Evolutionary conservation across 164 flowering plant species (phyloP).

Genomic region (Buxus sempervirens): DNA sequence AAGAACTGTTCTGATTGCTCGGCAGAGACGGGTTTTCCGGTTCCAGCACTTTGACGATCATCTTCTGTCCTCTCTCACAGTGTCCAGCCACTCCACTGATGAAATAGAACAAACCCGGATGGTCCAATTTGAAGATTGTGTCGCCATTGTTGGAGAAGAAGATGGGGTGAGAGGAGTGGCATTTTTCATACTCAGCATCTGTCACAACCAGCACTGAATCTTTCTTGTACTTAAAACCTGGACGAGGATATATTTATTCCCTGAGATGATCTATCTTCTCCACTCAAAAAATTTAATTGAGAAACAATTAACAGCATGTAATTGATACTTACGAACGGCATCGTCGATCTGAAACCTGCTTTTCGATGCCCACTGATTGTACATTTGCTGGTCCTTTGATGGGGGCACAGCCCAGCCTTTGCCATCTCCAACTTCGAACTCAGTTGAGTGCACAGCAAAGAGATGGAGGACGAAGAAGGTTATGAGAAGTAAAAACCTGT

Average conservation of each 20-base stretch:
- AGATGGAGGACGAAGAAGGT: not conserved
- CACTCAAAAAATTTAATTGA: too few species aligned
- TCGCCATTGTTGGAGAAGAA: conserved; percentile 60
- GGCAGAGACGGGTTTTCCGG: conserved; percentile 13
- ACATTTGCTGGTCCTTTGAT: conserved; percentile 21
- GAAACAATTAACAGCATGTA: too few species aligned
- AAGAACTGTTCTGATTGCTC: not conserved
- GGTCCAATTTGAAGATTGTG: conserved; percentile 31
- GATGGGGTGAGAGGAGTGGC: conserved; percentile 36
- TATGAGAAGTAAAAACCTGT: not conserved
- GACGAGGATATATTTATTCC: not conserved
- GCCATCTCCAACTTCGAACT: conserved; percentile 40
- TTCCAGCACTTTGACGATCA: conserved; percentile 56
- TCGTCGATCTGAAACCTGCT: conserved; percentile 48
- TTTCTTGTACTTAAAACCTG: conserved; percentile 49
- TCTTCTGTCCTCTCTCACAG: conserved; percentile 53
- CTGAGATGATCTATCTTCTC: too few species aligned
- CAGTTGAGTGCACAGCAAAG: not conserved
- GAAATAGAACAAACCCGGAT: conserved; percentile 51
- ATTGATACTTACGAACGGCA: conserved; percentile 46
- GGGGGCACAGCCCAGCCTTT: conserved; percentile 50
- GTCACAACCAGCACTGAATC: conserved; percentile 59
- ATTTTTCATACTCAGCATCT: conserved; percentile 44
- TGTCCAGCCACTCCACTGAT: conserved; percentile 60
- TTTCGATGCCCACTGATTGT: conserved; percentile 54